Evolutionary conservation across 2,329 filamentous ascomycete species (phyloP).

Genomic region (Pseudocercospora macadamiae): DNA sequence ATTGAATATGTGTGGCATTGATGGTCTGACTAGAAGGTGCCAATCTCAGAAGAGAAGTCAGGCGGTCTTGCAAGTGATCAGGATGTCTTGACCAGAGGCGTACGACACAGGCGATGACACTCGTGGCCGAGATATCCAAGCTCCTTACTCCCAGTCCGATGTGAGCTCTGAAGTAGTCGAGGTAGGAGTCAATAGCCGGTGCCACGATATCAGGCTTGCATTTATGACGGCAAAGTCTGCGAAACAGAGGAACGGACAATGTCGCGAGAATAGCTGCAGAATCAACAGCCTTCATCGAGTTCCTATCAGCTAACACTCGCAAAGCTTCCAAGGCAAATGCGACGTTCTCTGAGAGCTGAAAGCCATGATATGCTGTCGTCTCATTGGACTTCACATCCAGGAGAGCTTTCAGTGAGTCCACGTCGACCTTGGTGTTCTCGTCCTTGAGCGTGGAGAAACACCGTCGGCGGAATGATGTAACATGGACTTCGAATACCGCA

Average conservation of each 20-base stretch:
- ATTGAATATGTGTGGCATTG: neutral
- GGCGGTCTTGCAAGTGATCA: constrained; percentile 1
- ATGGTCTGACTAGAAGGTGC: neutral
- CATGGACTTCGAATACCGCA: neutral
- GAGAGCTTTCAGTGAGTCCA: neutral
- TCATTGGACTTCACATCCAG: constrained; percentile 5
- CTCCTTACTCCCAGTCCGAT: neutral
- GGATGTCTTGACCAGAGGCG: constrained; percentile 12
- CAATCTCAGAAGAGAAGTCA: constrained; percentile 2
- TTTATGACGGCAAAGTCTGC: constrained; percentile 1
- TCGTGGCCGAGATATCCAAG: neutral
- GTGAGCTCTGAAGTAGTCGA: constrained; percentile 1
- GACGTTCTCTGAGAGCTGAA: constrained; percentile 7
- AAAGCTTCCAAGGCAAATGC: constrained; percentile 13
- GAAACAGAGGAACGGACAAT: constrained; percentile 10
- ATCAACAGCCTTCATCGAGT: neutral
- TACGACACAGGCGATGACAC: neutral
- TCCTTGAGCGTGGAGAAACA: neutral
- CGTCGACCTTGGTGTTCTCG: constrained; percentile 6
- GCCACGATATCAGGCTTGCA: neutral
- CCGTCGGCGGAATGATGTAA: neutral
- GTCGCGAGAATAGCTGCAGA: neutral
- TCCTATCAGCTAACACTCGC: constrained; percentile 1
- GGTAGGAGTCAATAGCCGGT: constrained; percentile 1
- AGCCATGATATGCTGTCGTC: neutral